A percentile compares a stretch with the other conserved stretches of the same genome.
Evolutionary conservation across 1,284 basidiomycete genomes (phyloP).

Genomic region (Puccinia coronata): DNA sequence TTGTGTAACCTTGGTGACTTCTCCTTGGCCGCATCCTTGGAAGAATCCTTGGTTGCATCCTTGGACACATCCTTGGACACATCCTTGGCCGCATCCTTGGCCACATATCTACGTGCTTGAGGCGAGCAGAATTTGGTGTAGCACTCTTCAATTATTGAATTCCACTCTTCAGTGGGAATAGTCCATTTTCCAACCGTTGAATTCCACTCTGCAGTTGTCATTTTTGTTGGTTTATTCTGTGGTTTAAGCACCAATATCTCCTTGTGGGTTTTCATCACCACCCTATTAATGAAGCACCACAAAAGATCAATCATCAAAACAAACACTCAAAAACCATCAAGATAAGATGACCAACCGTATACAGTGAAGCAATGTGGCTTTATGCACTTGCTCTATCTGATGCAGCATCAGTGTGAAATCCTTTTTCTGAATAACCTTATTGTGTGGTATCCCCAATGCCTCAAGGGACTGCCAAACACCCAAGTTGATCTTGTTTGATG

Average conservation of each 20-base stretch:
- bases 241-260: neutral
- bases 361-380: neutral
- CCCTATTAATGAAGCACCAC: no score
- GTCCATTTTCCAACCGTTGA: neutral
- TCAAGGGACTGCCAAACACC: neutral
- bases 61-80: no score
- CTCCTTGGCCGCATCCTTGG: neutral
- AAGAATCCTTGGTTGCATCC: no score
- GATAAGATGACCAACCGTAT: neutral
- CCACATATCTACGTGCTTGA: neutral
- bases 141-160: neutral
- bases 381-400: neutral
- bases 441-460: no score
- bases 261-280: no score
- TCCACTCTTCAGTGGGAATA: neutral
- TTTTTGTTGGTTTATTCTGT: neutral
- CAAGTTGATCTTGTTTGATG: neutral
- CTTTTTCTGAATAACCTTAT: no score
- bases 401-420: no score
- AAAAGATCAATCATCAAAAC: no score
- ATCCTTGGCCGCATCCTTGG: no score
- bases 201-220: no score
- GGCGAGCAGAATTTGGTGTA: neutral
- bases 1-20: neutral
- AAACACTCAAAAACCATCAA: no score